These are phyloP conservation scores for Tremella mesenterica DNA, from an alignment of 768 basidiomycete genomes.

Conservation along the genomic window DNA sequence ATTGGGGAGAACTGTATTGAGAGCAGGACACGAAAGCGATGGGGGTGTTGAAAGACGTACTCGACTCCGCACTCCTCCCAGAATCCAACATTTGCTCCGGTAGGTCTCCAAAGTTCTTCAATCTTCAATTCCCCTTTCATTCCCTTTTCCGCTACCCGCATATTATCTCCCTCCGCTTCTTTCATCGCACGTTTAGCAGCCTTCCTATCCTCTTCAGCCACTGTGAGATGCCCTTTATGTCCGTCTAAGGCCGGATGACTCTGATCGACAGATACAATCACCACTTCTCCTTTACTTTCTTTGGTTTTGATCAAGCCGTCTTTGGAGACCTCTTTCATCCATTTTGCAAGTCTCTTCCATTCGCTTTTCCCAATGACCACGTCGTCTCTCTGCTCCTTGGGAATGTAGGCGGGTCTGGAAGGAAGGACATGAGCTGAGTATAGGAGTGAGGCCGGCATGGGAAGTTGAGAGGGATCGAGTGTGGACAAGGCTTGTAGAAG, in stretches of 20 bases:
- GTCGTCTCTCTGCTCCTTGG: slow-evolving; percentile 32
- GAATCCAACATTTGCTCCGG: slow-evolving; percentile 52
- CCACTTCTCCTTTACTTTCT: slow-evolving; percentile 47
- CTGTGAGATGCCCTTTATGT: slow-evolving; percentile 54
- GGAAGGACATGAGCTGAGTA: slow-evolving; percentile 72
- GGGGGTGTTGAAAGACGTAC: slow-evolving; percentile 48
- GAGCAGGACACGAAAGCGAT: too few species aligned
- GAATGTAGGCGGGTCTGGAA: slow-evolving; percentile 63
- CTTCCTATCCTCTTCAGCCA: slow-evolving; percentile 59
- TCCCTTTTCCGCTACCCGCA: slow-evolving; percentile 45
- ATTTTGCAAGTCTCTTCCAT: slow-evolving; percentile 70
- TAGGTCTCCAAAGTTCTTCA: slow-evolving; percentile 69
- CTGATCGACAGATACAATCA: slow-evolving; percentile 50
- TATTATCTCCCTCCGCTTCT: slow-evolving; percentile 48
- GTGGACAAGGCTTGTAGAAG: slow-evolving; percentile 35
- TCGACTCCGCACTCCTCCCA: slow-evolving; percentile 59
- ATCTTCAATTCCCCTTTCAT: slow-evolving; percentile 53
- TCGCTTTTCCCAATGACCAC: slow-evolving; percentile 61
- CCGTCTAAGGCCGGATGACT: slow-evolving; percentile 54
- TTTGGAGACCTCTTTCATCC: slow-evolving; percentile 71
- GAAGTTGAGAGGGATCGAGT: slow-evolving; percentile 55
- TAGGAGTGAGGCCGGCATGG: slow-evolving; percentile 65
- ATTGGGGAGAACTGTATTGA: too few species aligned
- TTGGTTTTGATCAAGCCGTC: slow-evolving; percentile 64
- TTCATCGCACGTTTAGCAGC: slow-evolving; percentile 55